These are phyloP conservation scores for Talaromyces thailandensis DNA, from an alignment of 495 filamentous ascomycete genomes.

Conservation along the genomic window DNA sequence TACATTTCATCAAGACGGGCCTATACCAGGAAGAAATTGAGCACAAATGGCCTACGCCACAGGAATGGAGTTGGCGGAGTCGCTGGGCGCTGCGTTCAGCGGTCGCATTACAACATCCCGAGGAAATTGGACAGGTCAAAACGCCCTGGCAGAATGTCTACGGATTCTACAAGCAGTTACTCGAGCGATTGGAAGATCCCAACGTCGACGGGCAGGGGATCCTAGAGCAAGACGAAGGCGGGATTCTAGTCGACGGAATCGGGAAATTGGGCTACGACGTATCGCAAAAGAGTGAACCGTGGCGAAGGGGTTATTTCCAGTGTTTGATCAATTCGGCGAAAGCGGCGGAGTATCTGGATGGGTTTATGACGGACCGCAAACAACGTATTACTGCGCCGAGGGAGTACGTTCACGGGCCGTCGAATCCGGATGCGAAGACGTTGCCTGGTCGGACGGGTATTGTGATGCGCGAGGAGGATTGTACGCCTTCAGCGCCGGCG, in stretches of 20 bases:
- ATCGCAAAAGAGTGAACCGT: constrained; percentile 63
- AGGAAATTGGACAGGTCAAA: constrained; percentile 36
- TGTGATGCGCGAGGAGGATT: constrained; percentile 63
- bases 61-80: constrained; percentile 61
- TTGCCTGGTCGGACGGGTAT: constrained; percentile 47
- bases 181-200: constrained; percentile 56
- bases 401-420: constrained; percentile 66
- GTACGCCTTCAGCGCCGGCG: constrained; percentile 49
- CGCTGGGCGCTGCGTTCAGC: constrained; percentile 51
- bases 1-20: constrained; percentile 45
- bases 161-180: constrained; percentile 39
- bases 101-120: constrained; percentile 44
- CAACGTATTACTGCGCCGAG: constrained; percentile 55
- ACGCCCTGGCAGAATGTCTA: constrained; percentile 59
- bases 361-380: constrained; percentile 60
- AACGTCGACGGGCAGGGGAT: constrained; percentile 59
- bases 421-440: constrained; percentile 71
- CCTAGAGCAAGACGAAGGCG: constrained; percentile 45
- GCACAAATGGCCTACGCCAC: constrained; percentile 61
- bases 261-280: constrained; percentile 60
- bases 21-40: constrained; percentile 63
- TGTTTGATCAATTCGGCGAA: constrained; percentile 65
- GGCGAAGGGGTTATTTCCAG: constrained; percentile 77
- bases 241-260: constrained; percentile 42
- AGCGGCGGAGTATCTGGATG: constrained; percentile 71